Percentiles rank a stretch among this genome's conserved stretches.
phyloP scores from a whole-genome alignment of 345 rosid species.

The Raphanus raphanistrum region DNA sequence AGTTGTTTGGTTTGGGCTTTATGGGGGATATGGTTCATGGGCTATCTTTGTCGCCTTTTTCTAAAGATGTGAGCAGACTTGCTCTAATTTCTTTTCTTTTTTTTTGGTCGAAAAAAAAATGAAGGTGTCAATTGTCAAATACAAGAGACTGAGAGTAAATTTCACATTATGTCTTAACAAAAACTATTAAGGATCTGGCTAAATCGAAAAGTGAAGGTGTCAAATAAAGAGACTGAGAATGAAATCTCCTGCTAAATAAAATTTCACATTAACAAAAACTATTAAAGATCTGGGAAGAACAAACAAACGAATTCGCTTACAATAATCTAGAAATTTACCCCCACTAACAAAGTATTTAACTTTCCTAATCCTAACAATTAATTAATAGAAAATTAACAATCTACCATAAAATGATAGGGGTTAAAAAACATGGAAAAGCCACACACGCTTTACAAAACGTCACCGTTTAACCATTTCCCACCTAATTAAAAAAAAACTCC shows the following conservation, averaged over 20 bases:
- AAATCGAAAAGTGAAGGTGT: neutral
- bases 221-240: neutral
- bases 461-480: constrained; percentile 25
- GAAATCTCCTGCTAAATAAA: neutral
- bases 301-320: constrained; percentile 35
- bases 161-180: neutral
- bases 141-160: no score
- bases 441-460: constrained; percentile 38
- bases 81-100: neutral
- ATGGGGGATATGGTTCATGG: neutral
- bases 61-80: neutral
- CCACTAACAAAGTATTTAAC: constrained; percentile 19
- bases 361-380: constrained; percentile 25
- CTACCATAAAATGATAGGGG: constrained; percentile 21
- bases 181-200: constrained; percentile 1
- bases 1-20: constrained; percentile 8
- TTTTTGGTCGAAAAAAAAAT: no score
- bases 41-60: neutral
- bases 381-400: constrained; percentile 22
- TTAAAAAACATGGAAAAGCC: neutral
- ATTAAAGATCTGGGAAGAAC: constrained; percentile 15
- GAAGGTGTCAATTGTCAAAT: no score
- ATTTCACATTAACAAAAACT: constrained; percentile 10
- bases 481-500: constrained; percentile 10
- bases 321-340: constrained; percentile 20